A percentile compares a stretch with the other conserved stretches of the same genome.
phyloP scores from a whole-genome alignment of 2,329 filamentous ascomycete genomes.

The Corinectria fuckeliana region DNA sequence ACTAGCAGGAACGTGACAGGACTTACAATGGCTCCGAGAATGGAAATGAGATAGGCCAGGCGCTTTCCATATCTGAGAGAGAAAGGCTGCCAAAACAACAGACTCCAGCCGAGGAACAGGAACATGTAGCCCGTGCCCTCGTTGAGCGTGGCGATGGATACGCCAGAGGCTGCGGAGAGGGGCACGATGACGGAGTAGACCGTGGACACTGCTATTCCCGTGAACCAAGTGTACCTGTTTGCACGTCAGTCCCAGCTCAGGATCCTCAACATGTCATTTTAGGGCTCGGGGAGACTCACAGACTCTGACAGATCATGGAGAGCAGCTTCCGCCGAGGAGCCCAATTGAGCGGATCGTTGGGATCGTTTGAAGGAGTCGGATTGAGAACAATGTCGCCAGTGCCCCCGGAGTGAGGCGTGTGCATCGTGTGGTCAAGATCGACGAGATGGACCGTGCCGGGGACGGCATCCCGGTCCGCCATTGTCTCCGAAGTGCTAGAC shows the following conservation, averaged over 20 bases:
- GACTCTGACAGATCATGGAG: constrained; percentile 37
- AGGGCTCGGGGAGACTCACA: constrained; percentile 31
- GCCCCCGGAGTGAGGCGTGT: constrained; percentile 41
- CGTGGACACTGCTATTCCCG: constrained; percentile 48
- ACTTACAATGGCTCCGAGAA: constrained; percentile 41
- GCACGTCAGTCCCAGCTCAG: not conserved
- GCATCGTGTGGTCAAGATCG: constrained; percentile 44
- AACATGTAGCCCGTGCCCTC: constrained; percentile 51
- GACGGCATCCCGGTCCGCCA: constrained; percentile 20
- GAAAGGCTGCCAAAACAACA: constrained; percentile 56
- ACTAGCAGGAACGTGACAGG: too few relatives aligned
- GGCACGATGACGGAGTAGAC: constrained; percentile 50
- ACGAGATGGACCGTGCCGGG: constrained; percentile 52
- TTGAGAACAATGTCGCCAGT: constrained; percentile 55
- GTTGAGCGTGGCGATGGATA: constrained; percentile 46
- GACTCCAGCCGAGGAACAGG: constrained; percentile 52
- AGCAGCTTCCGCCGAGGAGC: constrained; percentile 37
- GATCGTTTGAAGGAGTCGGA: constrained; percentile 56
- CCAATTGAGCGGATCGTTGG: constrained; percentile 62
- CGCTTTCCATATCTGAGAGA: constrained; percentile 54
- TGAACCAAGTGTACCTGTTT: constrained; percentile 46
- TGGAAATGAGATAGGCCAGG: constrained; percentile 46
- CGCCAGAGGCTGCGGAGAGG: constrained; percentile 40
- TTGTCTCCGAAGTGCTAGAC: not conserved
- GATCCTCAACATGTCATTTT: not conserved